A percentile compares a stretch with the other conserved stretches of the same genome.
phyloP scores from a whole-genome alignment of 768 basidiomycete species.

The Podaxis rugospora region DNA sequence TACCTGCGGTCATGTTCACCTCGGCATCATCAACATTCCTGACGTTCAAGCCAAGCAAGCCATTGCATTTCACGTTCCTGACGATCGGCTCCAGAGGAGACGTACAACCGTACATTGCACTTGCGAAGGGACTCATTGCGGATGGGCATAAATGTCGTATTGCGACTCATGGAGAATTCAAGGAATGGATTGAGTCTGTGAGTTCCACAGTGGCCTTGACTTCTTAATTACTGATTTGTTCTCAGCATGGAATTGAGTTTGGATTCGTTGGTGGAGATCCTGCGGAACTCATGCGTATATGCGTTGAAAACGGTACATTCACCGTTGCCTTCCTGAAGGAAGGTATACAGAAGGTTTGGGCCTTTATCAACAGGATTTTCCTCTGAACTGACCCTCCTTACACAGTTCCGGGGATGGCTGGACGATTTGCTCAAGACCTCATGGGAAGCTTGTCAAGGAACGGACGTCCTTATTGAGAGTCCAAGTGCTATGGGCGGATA shows the following conservation, averaged over 20 bases:
- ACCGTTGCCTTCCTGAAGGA: slow-evolving; percentile 95
- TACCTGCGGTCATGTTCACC: slow-evolving; percentile 94
- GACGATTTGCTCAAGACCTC: slow-evolving; percentile 94
- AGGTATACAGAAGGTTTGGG: slow-evolving; percentile 70
- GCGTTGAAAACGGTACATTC: slow-evolving; percentile 97
- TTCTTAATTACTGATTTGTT: background rate
- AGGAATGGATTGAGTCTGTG: slow-evolving; percentile 92
- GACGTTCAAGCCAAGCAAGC: slow-evolving; percentile 87
- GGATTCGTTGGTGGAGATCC: slow-evolving; percentile 95
- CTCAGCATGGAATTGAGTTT: slow-evolving; percentile 92
- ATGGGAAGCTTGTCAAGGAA: slow-evolving; percentile 95
- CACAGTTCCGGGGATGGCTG: slow-evolving; percentile 93
- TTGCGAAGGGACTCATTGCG: slow-evolving; percentile 85
- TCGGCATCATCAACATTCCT: slow-evolving; percentile 95
- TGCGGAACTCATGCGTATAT: slow-evolving; percentile 95
- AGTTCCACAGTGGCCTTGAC: slow-evolving; percentile 23
- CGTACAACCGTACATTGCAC: slow-evolving; percentile 96
- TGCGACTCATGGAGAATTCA: slow-evolving; percentile 93
- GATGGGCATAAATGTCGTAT: slow-evolving; percentile 90
- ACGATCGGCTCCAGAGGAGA: slow-evolving; percentile 97
- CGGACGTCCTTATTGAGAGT: slow-evolving; percentile 91
- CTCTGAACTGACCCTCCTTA: slow-evolving; percentile 7
- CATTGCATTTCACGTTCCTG: slow-evolving; percentile 87
- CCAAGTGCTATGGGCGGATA: slow-evolving; percentile 97
- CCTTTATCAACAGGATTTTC: background rate